Evolutionary conservation across 1,284 basidiomycete species (phyloP).

Genomic region (Cryptococcus maquisensis): DNA sequence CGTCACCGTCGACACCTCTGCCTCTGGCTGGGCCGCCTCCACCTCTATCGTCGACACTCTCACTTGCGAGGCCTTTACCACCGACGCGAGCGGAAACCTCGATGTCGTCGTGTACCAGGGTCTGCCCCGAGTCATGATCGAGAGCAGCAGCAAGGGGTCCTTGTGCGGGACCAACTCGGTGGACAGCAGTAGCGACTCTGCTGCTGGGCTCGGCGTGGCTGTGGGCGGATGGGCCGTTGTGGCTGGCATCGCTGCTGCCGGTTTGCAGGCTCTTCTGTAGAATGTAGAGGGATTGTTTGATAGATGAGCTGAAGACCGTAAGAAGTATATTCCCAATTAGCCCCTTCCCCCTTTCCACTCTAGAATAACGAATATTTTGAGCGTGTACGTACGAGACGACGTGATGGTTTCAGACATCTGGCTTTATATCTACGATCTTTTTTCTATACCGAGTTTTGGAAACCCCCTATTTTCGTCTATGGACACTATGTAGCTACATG

Average conservation of each 20-base stretch:
- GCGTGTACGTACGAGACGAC: no score
- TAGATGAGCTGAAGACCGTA: no score
- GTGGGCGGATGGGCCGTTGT: neutral
- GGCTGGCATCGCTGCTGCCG: neutral
- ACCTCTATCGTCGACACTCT: constrained; percentile 32
- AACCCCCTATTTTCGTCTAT: no score
- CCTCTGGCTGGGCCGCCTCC: constrained; percentile 23
- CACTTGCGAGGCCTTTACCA: constrained; percentile 29
- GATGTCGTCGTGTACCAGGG: constrained; percentile 27
- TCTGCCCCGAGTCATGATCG: constrained; percentile 33
- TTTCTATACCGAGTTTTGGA: no score
- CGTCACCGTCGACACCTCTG: constrained; percentile 22
- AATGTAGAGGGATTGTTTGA: neutral
- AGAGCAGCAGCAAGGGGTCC: constrained; percentile 57
- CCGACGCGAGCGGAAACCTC: constrained; percentile 31
- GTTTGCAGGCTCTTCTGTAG: constrained; percentile 5
- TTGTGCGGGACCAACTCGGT: constrained; percentile 52
- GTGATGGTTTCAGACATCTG: no score
- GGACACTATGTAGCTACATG: no score
- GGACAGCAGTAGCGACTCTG: constrained; percentile 1
- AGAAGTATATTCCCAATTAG: no score
- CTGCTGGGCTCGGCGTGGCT: neutral
- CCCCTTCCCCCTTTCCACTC: no score
- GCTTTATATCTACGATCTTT: no score
- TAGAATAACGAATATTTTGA: no score